Base-by-base conservation (phyloP, 768 basidiomycete species). In the Leccinum longicurvipes region DNA sequence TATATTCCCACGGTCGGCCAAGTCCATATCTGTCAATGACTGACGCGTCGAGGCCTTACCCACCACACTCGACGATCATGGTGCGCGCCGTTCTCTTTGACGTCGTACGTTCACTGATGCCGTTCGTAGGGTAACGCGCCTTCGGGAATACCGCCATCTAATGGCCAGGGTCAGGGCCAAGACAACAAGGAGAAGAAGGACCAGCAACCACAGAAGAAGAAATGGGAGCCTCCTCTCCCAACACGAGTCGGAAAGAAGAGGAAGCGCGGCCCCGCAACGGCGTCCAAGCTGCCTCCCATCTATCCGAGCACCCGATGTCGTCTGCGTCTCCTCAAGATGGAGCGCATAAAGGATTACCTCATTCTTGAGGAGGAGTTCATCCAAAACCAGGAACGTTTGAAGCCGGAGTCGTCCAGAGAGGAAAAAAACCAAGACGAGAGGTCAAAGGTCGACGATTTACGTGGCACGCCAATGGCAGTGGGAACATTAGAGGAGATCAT, bases 161-260 rank as follows among this genome's bases (percentile, higher is more conserved):
- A 34, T 1, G 61, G 77, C 76, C 70, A 81, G 11, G 57, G 51
- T 9, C 67, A 80, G 77, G 71, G 77, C 79, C 73, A 74, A 70
- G 65, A 80, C 50, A 81, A 75, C 76, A 73, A 77, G 61, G 74
- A 77, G 45, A 75, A 79, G 64, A 75, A 74, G 60, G 65, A 78
- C 42, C 56, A 66, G 17, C 78, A 84, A 65, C 66, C 72, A 12
- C 77, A 82, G 69, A 83, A 86, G 74, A 97, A 98, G 84, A 95
- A 96, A 77, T 98, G 95, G 94, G 96, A 98, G 72, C 94, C 96
- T 8, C 96, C 96, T 65, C 83, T 97, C 56, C 95, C 96, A 14
- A 97, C 96, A 46, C 89, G 93, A 57, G 92, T 98, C 32, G 95
- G 95, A 47, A 97, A 95, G 83, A 95, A 93, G 84, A 98, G 94